phyloP scores from a whole-genome alignment of 768 basidiomycete genomes.

The Butyriboletus loyo region DNA sequence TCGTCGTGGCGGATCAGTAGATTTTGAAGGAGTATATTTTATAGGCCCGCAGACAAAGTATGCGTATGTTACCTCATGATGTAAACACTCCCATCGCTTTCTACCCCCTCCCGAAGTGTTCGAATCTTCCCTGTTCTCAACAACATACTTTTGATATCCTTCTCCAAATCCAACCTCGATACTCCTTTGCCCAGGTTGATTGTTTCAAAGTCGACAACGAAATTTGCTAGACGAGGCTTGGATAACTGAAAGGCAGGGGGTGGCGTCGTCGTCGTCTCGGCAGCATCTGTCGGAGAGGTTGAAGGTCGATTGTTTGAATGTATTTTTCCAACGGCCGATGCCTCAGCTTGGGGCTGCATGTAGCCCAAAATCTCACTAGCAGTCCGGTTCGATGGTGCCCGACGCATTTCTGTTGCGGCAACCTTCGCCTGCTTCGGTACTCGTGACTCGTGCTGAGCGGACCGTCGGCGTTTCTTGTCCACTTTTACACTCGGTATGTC shows the following conservation, averaged over 20 bases:
- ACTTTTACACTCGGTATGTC: background rate
- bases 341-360: background rate
- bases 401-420: background rate
- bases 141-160: conserved; percentile 5
- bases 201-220: conserved; percentile 15
- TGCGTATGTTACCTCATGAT: conserved; percentile 1
- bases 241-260: background rate
- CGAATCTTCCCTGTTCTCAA: conserved; percentile 31
- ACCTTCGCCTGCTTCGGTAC: conserved; percentile 14
- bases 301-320: background rate
- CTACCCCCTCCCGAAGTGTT: conserved; percentile 13
- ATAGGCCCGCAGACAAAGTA: background rate
- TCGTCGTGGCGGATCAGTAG: conserved; percentile 11
- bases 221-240: conserved; percentile 22
- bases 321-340: background rate
- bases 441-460: conserved; percentile 5
- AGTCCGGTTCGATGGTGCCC: background rate
- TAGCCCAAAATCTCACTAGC: background rate
- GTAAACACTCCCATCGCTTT: conserved; percentile 24
- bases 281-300: background rate
- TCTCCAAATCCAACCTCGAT: conserved; percentile 8
- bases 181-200: conserved; percentile 6
- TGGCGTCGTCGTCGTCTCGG: background rate
- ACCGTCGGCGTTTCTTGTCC: conserved; percentile 17
- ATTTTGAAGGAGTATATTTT: background rate